Evolutionary conservation across 2,329 filamentous ascomycete genomes (phyloP).

Genomic region (Hypomyces perniciosus): DNA sequence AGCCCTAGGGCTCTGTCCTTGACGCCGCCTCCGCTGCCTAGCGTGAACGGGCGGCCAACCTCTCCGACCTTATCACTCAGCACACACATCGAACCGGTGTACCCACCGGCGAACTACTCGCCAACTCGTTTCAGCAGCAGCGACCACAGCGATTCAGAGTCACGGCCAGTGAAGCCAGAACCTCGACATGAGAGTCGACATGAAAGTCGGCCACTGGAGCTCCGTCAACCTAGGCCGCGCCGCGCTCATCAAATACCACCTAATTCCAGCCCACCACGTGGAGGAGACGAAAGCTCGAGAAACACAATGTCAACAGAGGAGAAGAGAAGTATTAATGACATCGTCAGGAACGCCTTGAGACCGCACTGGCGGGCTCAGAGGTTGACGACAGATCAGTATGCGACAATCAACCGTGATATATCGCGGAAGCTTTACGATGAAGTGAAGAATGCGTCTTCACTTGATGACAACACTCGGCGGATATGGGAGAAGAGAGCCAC

Average conservation of each 20-base stretch:
- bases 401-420: conserved; percentile 82
- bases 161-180: conserved; percentile 21
- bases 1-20: conserved; percentile 62
- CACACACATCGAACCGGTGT: conserved; percentile 66
- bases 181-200: conserved; percentile 17
- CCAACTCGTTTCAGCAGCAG: conserved; percentile 44
- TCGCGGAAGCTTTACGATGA: conserved; percentile 82
- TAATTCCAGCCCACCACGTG: conserved; percentile 25
- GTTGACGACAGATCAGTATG: conserved; percentile 85
- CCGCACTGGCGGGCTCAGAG: conserved; percentile 75
- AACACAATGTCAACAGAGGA: conserved; percentile 65
- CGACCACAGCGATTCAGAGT: conserved; percentile 42
- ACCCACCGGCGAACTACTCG: conserved; percentile 69
- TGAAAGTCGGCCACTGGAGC: conserved; percentile 37
- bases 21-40: conserved; percentile 62
- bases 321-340: conserved; percentile 82
- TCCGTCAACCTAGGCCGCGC: conserved; percentile 48
- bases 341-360: conserved; percentile 77
- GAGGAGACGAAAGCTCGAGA: conserved; percentile 59
- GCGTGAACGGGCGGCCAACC: conserved; percentile 47
- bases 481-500: conserved; percentile 71
- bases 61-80: conserved; percentile 63
- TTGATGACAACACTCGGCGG: conserved; percentile 61
- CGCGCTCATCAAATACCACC: conserved; percentile 34
- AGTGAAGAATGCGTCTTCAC: conserved; percentile 45